Conservation (phyloP, 306 rosid species). For the Pyrus bretschneideri region DNA sequence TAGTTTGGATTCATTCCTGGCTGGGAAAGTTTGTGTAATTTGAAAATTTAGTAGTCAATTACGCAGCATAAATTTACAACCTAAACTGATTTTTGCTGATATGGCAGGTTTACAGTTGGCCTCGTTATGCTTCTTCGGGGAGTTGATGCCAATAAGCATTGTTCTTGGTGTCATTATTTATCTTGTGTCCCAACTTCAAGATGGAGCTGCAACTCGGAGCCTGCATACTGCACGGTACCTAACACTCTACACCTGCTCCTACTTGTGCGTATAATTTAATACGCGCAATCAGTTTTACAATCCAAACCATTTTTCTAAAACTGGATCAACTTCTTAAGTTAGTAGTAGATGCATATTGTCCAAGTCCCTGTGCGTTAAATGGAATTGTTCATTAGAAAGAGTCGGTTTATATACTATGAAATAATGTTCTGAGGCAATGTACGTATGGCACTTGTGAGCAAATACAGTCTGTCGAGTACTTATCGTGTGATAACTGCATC, state of each 20-base stretch:
- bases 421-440: no score
- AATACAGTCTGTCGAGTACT: not conserved
- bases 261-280: not conserved
- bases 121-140: slow-evolving; percentile 63
- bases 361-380: not conserved
- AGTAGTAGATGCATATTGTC: not conserved
- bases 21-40: not conserved
- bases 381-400: not conserved
- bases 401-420: not conserved
- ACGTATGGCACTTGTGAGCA: not conserved
- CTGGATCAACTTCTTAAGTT: not conserved
- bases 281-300: not conserved
- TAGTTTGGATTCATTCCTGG: not conserved
- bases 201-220: slow-evolving; percentile 80
- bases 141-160: slow-evolving; percentile 79
- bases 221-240: slow-evolving; percentile 69
- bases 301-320: not conserved
- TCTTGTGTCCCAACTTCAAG: slow-evolving; percentile 93
- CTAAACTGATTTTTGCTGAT: not conserved
- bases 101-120: slow-evolving; percentile 66
- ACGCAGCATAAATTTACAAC: no score
- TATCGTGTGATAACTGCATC: not conserved
- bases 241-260: not conserved
- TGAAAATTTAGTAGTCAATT: not conserved
- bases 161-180: slow-evolving; percentile 97